Percentiles rank a stretch among this genome's conserved stretches.
These are phyloP conservation scores for Penicillium goetzii DNA, from an alignment of 495 filamentous ascomycete genomes.

Conservation along the genomic window DNA sequence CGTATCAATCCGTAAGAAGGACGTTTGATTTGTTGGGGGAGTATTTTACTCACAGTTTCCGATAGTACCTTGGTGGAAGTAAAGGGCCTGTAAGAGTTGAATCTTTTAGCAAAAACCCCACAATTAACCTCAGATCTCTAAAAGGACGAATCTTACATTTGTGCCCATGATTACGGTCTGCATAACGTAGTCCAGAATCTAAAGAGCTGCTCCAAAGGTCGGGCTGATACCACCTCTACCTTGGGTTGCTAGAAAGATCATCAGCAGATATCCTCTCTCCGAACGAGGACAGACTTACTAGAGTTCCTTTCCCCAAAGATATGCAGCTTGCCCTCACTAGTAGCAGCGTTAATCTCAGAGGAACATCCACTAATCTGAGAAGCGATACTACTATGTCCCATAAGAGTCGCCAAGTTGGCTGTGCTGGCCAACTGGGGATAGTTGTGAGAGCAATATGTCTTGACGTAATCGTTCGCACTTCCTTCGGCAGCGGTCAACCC, in stretches of 20 bases:
- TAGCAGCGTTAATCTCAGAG: constrained; percentile 52
- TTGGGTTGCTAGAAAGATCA: constrained; percentile 29
- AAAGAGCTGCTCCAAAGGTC: constrained; percentile 60
- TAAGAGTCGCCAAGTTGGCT: constrained; percentile 41
- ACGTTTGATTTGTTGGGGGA: background rate
- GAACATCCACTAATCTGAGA: constrained; percentile 52
- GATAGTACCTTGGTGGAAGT: constrained; percentile 66
- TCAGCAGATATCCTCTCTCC: constrained; percentile 4
- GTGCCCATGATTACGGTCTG: constrained; percentile 53
- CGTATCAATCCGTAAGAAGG: background rate
- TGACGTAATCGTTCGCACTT: constrained; percentile 51
- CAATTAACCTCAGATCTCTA: background rate
- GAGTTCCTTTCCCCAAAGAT: constrained; percentile 65
- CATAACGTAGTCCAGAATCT: constrained; percentile 64
- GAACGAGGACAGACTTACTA: constrained; percentile 32
- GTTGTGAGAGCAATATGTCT: constrained; percentile 61
- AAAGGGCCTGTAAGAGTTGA: constrained; percentile 30
- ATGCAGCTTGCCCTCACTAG: constrained; percentile 52
- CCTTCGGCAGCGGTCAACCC: constrained; percentile 54
- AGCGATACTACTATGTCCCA: constrained; percentile 55
- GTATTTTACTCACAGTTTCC: constrained; percentile 47
- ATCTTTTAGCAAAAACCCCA: background rate
- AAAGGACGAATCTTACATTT: constrained; percentile 17
- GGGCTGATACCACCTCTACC: constrained; percentile 54
- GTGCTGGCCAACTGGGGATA: constrained; percentile 58